Base-by-base conservation (phyloP, 306 rosid species). In the Cyamopsis tetragonoloba region DNA sequence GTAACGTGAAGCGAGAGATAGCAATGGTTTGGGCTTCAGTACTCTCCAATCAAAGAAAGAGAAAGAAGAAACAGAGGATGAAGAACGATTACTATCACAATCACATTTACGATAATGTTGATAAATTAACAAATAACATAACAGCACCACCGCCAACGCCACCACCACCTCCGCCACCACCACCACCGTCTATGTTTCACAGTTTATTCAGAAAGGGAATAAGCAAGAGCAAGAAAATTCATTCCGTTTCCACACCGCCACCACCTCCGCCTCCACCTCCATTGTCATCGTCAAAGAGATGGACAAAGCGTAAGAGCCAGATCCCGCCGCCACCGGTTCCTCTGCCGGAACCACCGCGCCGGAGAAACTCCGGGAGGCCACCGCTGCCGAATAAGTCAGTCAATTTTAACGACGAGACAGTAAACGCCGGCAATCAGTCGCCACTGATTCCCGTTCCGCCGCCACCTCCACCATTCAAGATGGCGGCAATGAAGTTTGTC, bases 101-200 rank as follows among this genome's bases (percentile, higher is more conserved):
- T 68, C 44, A 68, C 51, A 18, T 72, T 30, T 59, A 70, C 53
- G 77, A 75, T 20, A 39, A 60, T 20, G 53, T 50, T 48, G 39
- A 37, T 43, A 85, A 77, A 17, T 75, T 65, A 53, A 53, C 68
- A 3, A n/a, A 38, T 7, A 51, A 18, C 31, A 5, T 53, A 3
- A 41, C 68, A 12, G 82, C 62, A 0, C 87, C 89, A 9, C 67
- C 83, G 2, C 60, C 82, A 3, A 5, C 86, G 10, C 87, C 87
- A 0, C 96, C 89, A 0, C 96, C 95, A 0, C 98, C 98, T 0
- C 96, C 91, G 0, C 95, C 84, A 0, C 89, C 95, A 0, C 91
- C 89, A 0, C 91, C 85, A 0, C 73, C 91, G 2, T 93, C 99
- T 0, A 79, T 88, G 6, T 85, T 93, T 43, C 88, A 87, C 1